A percentile compares a stretch with the other conserved stretches of the same genome.
These are phyloP conservation scores for Blepharisma undulans DNA, from an alignment of 169 alveolate genomes.

Conservation along the genomic window DNA sequence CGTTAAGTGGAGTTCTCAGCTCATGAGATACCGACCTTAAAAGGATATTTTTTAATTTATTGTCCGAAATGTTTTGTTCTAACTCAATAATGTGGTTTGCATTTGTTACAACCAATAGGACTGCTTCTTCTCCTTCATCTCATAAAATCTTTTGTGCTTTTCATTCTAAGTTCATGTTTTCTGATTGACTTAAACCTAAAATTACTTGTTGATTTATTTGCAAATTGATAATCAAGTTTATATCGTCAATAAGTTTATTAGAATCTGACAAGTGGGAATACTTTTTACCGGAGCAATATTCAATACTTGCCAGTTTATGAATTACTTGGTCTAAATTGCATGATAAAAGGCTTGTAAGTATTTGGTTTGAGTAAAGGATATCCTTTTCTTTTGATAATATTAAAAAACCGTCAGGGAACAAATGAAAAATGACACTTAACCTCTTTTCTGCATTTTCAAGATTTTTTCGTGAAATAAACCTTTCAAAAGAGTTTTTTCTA, in stretches of 20 bases:
- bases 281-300: not conserved
- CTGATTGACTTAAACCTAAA: not conserved
- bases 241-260: not conserved
- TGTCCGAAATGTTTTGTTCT: not conserved
- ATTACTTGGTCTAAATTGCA: not conserved
- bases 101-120: not conserved
- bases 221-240: not conserved
- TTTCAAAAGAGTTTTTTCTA: not conserved
- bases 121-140: not conserved
- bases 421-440: not conserved
- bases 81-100: not conserved
- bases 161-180: not conserved
- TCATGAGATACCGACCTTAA: slow-evolving; percentile 14
- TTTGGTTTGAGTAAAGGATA: not conserved
- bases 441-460: not conserved
- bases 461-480: not conserved
- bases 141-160: not conserved
- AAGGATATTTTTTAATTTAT: not conserved
- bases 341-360: not conserved
- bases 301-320: not conserved
- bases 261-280: not conserved
- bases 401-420: not conserved
- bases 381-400: not conserved
- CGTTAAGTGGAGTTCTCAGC: slow-evolving; percentile 6
- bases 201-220: not conserved